Percentiles rank a stretch among this genome's conserved stretches.
Conservation (phyloP, 2,329 filamentous ascomycete genomes). For the Helotiales sp. region DNA sequence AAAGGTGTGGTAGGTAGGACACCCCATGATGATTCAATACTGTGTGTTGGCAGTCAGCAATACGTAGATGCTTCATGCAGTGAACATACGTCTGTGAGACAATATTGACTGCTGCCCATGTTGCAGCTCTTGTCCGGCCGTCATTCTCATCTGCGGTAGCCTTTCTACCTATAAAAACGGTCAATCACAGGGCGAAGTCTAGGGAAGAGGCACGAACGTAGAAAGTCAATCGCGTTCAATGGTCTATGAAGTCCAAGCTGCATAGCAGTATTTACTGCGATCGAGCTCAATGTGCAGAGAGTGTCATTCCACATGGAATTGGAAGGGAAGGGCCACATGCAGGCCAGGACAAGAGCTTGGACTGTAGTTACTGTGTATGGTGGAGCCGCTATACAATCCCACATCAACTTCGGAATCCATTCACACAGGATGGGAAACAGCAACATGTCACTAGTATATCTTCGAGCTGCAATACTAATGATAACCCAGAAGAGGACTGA, state of each 20-base stretch:
- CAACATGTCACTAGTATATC: conserved; percentile 12
- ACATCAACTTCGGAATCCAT: conserved; percentile 14
- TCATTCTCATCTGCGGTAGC: background rate
- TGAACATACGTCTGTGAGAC: conserved; percentile 9
- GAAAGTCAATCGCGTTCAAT: conserved; percentile 22
- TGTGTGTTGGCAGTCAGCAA: background rate
- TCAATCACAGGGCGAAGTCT: background rate
- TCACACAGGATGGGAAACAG: conserved; percentile 8
- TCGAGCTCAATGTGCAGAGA: conserved; percentile 22
- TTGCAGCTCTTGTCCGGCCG: background rate
- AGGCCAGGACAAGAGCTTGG: conserved; percentile 23
- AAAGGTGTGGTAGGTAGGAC: conserved; percentile 2
- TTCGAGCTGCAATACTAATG: conserved; percentile 20
- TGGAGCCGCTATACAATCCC: conserved; percentile 6
- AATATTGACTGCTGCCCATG: conserved; percentile 20
- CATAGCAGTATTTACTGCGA: conserved; percentile 25
- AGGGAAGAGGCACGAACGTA: background rate
- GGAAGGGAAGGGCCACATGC: conserved; percentile 29
- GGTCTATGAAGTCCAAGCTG: conserved; percentile 30
- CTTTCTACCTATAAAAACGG: background rate
- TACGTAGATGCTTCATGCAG: background rate
- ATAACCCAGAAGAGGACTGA: conserved; percentile 20
- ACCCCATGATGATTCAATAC: background rate
- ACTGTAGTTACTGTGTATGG: conserved; percentile 10
- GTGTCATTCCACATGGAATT: conserved; percentile 22